Evolutionary conservation across 2,329 filamentous ascomycete genomes (phyloP).

Genomic region (Cladosporium sp.): DNA sequence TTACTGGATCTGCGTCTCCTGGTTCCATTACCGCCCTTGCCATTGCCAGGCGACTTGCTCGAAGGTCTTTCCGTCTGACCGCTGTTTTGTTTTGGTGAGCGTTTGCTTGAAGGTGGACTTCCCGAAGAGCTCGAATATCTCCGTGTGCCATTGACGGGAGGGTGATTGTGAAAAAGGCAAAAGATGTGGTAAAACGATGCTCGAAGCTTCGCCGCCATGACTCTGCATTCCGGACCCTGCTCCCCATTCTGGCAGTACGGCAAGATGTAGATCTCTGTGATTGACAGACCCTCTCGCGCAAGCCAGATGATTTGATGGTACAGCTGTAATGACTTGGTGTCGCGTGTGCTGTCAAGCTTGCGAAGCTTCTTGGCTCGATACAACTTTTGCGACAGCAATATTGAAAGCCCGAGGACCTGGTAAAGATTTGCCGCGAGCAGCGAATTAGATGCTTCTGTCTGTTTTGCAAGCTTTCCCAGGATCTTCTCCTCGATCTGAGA

Average conservation of each 20-base stretch:
- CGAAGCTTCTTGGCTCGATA: slow-evolving; percentile 80
- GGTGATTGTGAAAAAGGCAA: slow-evolving; percentile 91
- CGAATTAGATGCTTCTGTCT: slow-evolving; percentile 74
- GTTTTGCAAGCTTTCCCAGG: slow-evolving; percentile 81
- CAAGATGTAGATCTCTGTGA: slow-evolving; percentile 82
- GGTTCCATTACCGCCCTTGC: slow-evolving; percentile 27
- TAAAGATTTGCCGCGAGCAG: slow-evolving; percentile 81
- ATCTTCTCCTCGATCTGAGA: slow-evolving; percentile 98
- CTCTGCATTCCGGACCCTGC: slow-evolving; percentile 76
- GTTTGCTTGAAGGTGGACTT: slow-evolving; percentile 29
- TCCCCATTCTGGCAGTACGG: slow-evolving; percentile 70
- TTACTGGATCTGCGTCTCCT: slow-evolving; percentile 24
- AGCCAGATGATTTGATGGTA: slow-evolving; percentile 96
- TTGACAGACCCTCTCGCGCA: slow-evolving; percentile 82
- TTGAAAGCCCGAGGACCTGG: slow-evolving; percentile 86
- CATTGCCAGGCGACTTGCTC: slow-evolving; percentile 24
- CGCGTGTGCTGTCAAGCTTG: slow-evolving; percentile 73
- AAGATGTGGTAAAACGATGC: slow-evolving; percentile 97
- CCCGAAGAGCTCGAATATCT: slow-evolving; percentile 27
- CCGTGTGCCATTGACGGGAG: slow-evolving; percentile 64
- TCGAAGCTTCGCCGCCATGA: slow-evolving; percentile 85
- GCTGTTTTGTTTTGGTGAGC: slow-evolving; percentile 24
- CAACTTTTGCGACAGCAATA: slow-evolving; percentile 82
- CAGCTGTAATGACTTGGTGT: slow-evolving; percentile 77
- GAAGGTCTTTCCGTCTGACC: slow-evolving; percentile 22